These are phyloP conservation scores for Macrolepiota dolichaula DNA, from an alignment of 768 basidiomycete genomes.

Conservation along the genomic window DNA sequence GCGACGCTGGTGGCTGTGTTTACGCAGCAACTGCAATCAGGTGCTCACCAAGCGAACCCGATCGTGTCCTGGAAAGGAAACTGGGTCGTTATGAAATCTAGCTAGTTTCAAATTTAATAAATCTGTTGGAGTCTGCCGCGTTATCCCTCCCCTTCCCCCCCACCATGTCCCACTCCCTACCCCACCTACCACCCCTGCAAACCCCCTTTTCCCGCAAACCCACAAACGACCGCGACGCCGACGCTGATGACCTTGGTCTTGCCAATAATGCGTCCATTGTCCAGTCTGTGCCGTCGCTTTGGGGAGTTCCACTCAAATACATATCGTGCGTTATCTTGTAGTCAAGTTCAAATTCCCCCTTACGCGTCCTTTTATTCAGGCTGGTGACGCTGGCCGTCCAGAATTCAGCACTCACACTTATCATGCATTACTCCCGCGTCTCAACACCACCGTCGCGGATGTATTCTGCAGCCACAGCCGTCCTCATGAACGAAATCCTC, in stretches of 20 bases:
- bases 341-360: not conserved
- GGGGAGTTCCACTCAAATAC: slow-evolving; percentile 76
- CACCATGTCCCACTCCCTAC: slow-evolving; percentile 6
- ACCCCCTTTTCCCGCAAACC: not conserved
- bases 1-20: slow-evolving; percentile 1
- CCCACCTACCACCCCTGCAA: slow-evolving; percentile 5
- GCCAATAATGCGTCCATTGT: not conserved
- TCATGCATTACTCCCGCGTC: slow-evolving; percentile 96
- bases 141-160: not conserved
- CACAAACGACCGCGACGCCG: not conserved
- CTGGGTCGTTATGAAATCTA: not conserved
- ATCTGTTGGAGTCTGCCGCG: not conserved
- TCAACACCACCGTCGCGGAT: slow-evolving; percentile 68
- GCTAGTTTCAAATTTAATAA: not conserved
- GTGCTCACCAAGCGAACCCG: not conserved
- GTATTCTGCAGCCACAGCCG: slow-evolving; percentile 93
- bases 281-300: slow-evolving; percentile 46
- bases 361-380: slow-evolving; percentile 29
- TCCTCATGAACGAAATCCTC: slow-evolving; percentile 90
- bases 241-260: not conserved
- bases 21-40: slow-evolving; percentile 8
- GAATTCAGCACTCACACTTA: slow-evolving; percentile 86
- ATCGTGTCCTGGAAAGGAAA: not conserved
- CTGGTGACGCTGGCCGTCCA: slow-evolving; percentile 86
- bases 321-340: slow-evolving; percentile 54